phyloP scores from a whole-genome alignment of 1,284 basidiomycete genomes.

The Tylopilus sp. region DNA sequence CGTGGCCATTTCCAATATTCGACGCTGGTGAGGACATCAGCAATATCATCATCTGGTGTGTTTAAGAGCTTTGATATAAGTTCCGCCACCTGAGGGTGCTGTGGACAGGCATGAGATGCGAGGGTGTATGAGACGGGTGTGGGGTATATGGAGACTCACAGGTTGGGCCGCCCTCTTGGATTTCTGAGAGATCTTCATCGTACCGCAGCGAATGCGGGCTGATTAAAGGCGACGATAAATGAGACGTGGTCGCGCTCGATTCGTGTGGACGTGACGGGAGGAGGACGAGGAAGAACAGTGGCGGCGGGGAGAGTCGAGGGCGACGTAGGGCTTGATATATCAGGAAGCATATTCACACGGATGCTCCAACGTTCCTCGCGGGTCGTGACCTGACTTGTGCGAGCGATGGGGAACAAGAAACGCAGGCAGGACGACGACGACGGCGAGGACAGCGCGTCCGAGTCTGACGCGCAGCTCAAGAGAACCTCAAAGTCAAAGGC shows the following conservation, averaged over 20 bases:
- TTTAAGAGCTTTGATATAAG: conserved; percentile 66
- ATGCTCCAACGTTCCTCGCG: conserved; percentile 13
- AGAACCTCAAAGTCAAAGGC: conserved; percentile 21
- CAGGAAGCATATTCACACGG: conserved; percentile 29
- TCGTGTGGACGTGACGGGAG: conserved; percentile 12
- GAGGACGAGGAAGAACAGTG: conserved; percentile 16
- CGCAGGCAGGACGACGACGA: conserved; percentile 35
- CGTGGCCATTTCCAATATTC: conserved; percentile 92
- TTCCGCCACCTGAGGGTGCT: conserved; percentile 76
- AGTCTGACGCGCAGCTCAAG: conserved; percentile 10
- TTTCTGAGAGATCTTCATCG: conserved; percentile 78
- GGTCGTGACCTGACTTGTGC: no score
- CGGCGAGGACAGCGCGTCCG: conserved; percentile 24
- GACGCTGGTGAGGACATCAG: conserved; percentile 60
- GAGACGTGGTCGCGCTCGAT: conserved; percentile 7
- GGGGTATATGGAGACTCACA: conserved; percentile 35
- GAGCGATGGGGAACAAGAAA: conserved; percentile 18
- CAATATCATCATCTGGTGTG: conserved; percentile 63
- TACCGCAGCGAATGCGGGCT: conserved; percentile 50
- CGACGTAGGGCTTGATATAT: conserved; percentile 35
- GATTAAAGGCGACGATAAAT: conserved; percentile 21
- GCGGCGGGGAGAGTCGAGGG: conserved; percentile 13
- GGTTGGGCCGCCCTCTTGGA: conserved; percentile 72
- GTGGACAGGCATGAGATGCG: conserved; percentile 23
- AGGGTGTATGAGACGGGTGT: conserved; percentile 25